Evolutionary conservation across 148 eudicot species (phyloP).

Genomic region (Vaccinium macrocarpon): DNA sequence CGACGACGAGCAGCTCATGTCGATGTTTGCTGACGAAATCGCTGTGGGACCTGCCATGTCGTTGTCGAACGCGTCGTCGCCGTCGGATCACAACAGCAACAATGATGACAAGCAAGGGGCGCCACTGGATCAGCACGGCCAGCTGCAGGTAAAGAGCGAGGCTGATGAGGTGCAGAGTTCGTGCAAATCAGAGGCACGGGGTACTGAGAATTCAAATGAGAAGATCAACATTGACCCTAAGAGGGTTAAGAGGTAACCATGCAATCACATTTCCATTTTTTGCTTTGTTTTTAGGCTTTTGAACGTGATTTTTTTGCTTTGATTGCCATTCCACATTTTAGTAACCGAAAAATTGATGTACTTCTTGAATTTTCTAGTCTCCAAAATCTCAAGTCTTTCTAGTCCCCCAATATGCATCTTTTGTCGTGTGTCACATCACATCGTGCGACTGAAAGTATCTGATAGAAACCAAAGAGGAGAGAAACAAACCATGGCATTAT

Average conservation of each 20-base stretch:
- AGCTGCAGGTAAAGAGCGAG: constrained; percentile 19
- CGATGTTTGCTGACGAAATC: constrained; percentile 64
- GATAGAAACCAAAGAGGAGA: too few relatives aligned
- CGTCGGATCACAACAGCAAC: constrained; percentile 66
- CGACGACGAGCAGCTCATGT: constrained; percentile 86
- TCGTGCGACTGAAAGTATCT: background rate
- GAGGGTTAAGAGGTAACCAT: constrained; percentile 66
- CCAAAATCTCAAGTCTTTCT: background rate
- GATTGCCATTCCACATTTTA: background rate
- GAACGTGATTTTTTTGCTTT: background rate
- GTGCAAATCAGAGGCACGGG: constrained; percentile 24
- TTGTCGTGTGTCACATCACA: too few relatives aligned
- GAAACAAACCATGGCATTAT: too few relatives aligned
- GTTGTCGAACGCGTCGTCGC: constrained; percentile 58
- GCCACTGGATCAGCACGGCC: constrained; percentile 7
- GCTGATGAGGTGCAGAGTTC: constrained; percentile 51
- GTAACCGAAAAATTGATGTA: background rate
- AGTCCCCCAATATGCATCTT: background rate
- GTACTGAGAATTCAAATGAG: constrained; percentile 19
- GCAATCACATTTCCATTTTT: background rate
- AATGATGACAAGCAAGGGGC: constrained; percentile 33
- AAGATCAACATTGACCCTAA: constrained; percentile 60
- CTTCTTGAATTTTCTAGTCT: background rate
- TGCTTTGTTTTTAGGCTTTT: background rate
- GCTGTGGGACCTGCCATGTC: constrained; percentile 35